Base-by-base conservation (phyloP, 495 filamentous ascomycete species). In the Letharia columbiana region DNA sequence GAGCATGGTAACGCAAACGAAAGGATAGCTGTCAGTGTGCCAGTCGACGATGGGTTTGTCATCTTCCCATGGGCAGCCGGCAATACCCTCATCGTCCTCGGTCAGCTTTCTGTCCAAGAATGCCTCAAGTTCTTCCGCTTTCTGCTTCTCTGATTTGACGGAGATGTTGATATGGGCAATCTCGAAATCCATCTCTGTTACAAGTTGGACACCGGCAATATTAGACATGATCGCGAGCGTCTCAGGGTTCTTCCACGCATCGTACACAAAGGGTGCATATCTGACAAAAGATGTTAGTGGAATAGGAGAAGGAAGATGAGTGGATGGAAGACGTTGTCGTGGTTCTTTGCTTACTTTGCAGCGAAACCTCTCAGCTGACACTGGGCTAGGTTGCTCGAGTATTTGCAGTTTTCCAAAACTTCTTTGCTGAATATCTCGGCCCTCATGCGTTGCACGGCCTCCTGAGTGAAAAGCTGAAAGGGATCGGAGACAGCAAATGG, bases 1-100 rank as follows among this genome's bases (percentile, higher is more conserved):
- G 61, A 90, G 82, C 88, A 90, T 90, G 18, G 85, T 79, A 49
- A 91, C 87, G 69, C 88, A 90, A 31, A 91, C 88, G 67, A 90
- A 90, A 1, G 88, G 88, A 71, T 90, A 90, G 68, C 85, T 87
- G 69, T 91, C 88, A 41, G 76, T 84, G 73, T 91, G 87, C 88
- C 87, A 90, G 64, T 82, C 86, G 35, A 89, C 86, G 60, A 90
- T 84, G 12, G 84, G 83, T 72, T 84, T 80, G 61, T 87, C 82
- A 64, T 88, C 82, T 57, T 85, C 83, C 79, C 80, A 81, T 13
- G 79, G 75, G 61, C 78, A 82, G n/a, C 75, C 80, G 11, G 77
- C 76, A 64, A 79, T 79, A 39, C 78, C 78, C 69, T 81, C 79
- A 67, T 82, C 79, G 5, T 76, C 74, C 15, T 75, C 76, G 44